These are phyloP conservation scores for Patellifolia procumbens DNA, from an alignment of 179 eudicot species.

Conservation along the genomic window DNA sequence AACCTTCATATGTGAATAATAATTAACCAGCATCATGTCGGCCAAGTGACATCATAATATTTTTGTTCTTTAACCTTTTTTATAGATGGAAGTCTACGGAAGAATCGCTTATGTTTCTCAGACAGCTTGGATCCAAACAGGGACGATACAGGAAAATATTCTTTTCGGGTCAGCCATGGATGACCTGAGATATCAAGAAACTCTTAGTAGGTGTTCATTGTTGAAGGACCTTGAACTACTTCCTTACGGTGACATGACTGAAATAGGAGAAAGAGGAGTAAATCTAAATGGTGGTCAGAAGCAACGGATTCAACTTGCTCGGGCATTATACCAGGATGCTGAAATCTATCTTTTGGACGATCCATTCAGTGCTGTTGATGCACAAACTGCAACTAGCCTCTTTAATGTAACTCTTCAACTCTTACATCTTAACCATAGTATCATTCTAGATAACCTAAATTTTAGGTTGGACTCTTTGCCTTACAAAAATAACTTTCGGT, in stretches of 20 bases:
- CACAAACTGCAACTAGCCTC: conserved; percentile 71
- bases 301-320: conserved; percentile 77
- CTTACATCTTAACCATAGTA: not conserved
- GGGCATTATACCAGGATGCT: conserved; percentile 73
- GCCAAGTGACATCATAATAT: not conserved
- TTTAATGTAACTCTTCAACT: conserved; percentile 53
- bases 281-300: conserved; percentile 84
- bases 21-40: not conserved
- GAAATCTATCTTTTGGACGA: conserved; percentile 77
- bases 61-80: not conserved
- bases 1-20: not conserved
- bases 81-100: conserved; percentile 64
- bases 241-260: conserved; percentile 69
- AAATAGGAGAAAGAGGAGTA: conserved; percentile 83
- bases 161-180: conserved; percentile 57
- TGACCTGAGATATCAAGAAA: conserved; percentile 55
- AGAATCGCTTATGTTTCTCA: conserved; percentile 70
- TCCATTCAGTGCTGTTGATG: conserved; percentile 88
- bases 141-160: conserved; percentile 65
- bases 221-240: conserved; percentile 64
- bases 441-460: too few species aligned
- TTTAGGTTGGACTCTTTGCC: too few species aligned
- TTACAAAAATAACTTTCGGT: too few species aligned
- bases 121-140: conserved; percentile 80
- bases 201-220: conserved; percentile 57